These are phyloP conservation scores for Eucalyptus brandiana DNA, from an alignment of 345 rosid species.

Conservation along the genomic window DNA sequence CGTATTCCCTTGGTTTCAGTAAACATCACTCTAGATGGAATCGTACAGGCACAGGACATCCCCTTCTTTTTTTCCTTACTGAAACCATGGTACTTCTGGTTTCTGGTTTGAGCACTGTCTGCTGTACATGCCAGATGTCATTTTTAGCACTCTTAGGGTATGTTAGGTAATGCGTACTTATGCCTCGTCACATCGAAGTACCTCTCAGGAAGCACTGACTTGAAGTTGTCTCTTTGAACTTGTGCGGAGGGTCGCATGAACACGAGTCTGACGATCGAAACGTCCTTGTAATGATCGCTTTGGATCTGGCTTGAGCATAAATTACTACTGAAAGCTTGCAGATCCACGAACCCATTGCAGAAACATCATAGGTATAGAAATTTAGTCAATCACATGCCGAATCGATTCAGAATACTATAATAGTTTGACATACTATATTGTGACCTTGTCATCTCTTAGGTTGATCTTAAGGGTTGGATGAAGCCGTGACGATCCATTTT, in stretches of 20 bases:
- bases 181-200: not conserved
- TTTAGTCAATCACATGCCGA: not conserved
- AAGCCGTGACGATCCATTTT: rapidly evolving
- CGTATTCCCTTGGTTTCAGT: not conserved
- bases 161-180: not conserved
- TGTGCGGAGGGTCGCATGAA: not conserved
- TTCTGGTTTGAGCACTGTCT: not conserved
- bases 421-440: not conserved
- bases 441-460: not conserved
- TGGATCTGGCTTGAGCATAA: not conserved
- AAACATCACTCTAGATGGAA: not conserved
- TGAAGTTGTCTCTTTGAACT: not conserved
- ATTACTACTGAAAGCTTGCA: not conserved
- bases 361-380: not conserved
- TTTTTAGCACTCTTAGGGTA: not conserved
- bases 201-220: not conserved
- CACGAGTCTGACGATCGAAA: not conserved
- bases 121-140: not conserved
- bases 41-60: not conserved
- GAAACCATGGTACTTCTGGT: not conserved
- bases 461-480: not conserved
- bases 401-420: not conserved
- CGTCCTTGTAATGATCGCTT: not conserved
- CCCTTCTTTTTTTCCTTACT: not conserved
- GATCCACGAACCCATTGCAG: not conserved